Evolutionary conservation across 169 alveolate genomes (phyloP).

Genomic region (Plasmodium yoelii): DNA sequence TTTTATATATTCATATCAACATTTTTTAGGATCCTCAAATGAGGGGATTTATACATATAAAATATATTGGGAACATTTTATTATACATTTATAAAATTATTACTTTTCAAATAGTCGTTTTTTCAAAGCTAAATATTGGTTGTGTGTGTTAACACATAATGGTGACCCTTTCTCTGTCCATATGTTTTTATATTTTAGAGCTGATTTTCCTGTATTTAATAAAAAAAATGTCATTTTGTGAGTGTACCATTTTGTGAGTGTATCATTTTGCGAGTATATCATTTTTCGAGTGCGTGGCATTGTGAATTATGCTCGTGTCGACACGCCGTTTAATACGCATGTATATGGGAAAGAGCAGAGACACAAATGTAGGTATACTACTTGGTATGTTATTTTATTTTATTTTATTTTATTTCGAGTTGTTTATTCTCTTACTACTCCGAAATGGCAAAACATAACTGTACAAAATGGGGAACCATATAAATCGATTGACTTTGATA

Average conservation of each 20-base stretch:
- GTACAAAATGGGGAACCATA: conserved; percentile 78
- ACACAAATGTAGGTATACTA: too few species aligned
- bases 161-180: conserved; percentile 78
- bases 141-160: conserved; percentile 55
- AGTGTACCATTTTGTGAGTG: neutral
- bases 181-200: conserved; percentile 55
- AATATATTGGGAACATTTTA: too few species aligned
- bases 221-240: neutral
- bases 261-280: too few species aligned
- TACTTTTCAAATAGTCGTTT: conserved; percentile 53
- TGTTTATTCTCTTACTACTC: conserved; percentile 36
- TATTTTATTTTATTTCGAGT: neutral
- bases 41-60: too few species aligned
- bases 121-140: conserved; percentile 45
- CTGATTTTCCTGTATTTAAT: conserved; percentile 23
- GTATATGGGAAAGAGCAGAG: too few species aligned
- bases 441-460: conserved; percentile 75
- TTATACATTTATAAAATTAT: neutral
- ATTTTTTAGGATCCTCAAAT: too few species aligned
- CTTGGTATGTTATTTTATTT: neutral
- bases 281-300: too few species aligned
- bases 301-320: too few species aligned
- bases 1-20: neutral
- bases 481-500: conserved; percentile 73
- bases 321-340: neutral